Evolutionary conservation across 306 rosid species (phyloP).

Genomic region (Vigna reflexopilosa): DNA sequence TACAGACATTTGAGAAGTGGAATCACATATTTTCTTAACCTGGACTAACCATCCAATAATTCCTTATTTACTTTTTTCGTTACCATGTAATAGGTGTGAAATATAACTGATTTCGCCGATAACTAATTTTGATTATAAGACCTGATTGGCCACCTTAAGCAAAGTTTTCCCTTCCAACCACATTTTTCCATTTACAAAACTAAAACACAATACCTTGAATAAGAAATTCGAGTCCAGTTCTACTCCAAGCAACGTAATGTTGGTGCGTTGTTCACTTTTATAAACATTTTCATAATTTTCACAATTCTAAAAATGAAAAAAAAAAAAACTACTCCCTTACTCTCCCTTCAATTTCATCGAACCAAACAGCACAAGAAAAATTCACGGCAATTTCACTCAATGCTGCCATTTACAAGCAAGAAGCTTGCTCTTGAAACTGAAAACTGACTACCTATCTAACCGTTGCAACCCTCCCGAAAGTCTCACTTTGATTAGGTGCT

Average conservation of each 20-base stretch:
- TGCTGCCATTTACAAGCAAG: neutral
- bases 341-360: constrained; percentile 16
- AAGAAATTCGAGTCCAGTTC: neutral
- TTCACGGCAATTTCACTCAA: neutral
- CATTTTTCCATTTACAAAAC: neutral
- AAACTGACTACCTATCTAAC: neutral
- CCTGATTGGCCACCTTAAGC: neutral
- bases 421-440: neutral
- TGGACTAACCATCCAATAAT: constrained; percentile 22
- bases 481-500: neutral
- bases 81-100: neutral
- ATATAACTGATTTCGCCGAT: neutral
- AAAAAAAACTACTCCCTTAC: neutral
- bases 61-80: neutral
- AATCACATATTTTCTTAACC: constrained; percentile 6
- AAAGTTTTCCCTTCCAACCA: neutral
- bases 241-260: neutral
- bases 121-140: neutral
- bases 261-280: neutral
- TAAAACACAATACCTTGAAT: neutral
- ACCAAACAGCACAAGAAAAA: constrained; percentile 11
- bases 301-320: neutral
- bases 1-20: neutral
- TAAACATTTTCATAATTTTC: neutral
- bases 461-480: neutral